Evolutionary conservation across 2,329 filamentous ascomycete species (phyloP), one percentile per base, ranked within the genome.

Genomic region (Fusarium hainanense): DNA sequence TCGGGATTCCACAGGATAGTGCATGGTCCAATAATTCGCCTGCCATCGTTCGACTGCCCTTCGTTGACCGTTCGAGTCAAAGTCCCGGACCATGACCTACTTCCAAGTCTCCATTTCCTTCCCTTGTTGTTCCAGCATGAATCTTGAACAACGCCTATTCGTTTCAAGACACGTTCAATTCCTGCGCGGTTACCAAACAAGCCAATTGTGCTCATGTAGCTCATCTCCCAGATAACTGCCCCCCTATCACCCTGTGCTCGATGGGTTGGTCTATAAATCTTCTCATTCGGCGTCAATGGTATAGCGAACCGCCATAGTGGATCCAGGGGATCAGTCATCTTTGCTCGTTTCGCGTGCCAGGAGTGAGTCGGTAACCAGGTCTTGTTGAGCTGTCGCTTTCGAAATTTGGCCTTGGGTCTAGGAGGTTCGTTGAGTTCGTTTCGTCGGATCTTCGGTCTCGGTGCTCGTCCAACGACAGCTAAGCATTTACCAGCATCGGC

Each of bases 351-450:
- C 4, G 95, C 90, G 80, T 97, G 94, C 87, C 92, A 99, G 69
- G 97, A 82, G 79, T 99, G 96, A 9, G 96, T 98, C 0, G 96
- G 96, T 18, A 99, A 84, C 93, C 95, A 98, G 4, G 92, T 94
- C 83, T 98, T 98, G 78, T 92, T 86, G 47, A 91, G 83, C 77
- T 98, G 95, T 32, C 96, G 90, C 80, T 93, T 96, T 71, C 91
- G 89, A 77, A 93, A 98, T 74, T 91, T 94, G 23, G 82, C 88
- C 46, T 85, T 86, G 3, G 89, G 77, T 51, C 75, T 78, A 0
- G 81, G 82, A 4, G 89, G 78, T 78, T 88, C 84, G 57, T 93
- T 92, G 52, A 94, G 85, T 55, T 82, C 84, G 73, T 93, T 89
- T 72, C 90, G 89, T 77, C 90, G 90, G 71, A 92, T 88, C 79